Conservation (phyloP, 345 rosid species). For the Euclidium syriacum region DNA sequence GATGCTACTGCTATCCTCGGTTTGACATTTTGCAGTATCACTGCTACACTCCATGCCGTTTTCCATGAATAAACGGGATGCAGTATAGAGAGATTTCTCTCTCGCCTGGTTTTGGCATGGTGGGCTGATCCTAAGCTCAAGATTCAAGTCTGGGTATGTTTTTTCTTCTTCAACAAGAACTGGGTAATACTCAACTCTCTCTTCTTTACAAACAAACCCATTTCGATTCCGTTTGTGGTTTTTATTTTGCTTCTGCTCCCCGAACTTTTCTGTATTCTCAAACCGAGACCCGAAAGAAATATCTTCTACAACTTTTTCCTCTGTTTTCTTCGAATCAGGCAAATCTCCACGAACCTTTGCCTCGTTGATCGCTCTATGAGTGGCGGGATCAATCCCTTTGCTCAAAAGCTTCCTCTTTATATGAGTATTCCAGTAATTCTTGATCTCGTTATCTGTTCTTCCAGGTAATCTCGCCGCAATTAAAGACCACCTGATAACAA, state of each 20-base stretch:
- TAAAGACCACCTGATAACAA: conserved; percentile 58
- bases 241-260: background rate
- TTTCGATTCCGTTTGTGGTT: background rate
- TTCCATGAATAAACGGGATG: conserved; percentile 48
- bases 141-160: conserved; percentile 73
- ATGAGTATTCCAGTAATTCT: conserved; percentile 85
- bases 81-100: conserved; percentile 30
- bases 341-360: background rate
- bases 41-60: conserved; percentile 59
- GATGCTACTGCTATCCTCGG: conserved; percentile 23
- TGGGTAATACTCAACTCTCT: conserved; percentile 39
- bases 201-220: conserved; percentile 39
- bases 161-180: conserved; percentile 29
- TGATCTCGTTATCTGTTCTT: conserved; percentile 82
- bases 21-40: conserved; percentile 24
- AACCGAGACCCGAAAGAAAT: conserved; percentile 6
- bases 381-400: conserved; percentile 73
- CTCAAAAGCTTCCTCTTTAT: conserved; percentile 68
- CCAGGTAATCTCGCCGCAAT: conserved; percentile 81
- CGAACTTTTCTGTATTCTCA: conserved; percentile 1
- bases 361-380: conserved; percentile 57
- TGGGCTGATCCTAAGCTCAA: conserved; percentile 82
- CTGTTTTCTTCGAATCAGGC: background rate
- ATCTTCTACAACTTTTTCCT: conserved; percentile 16
- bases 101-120: conserved; percentile 39